Evolutionary conservation across 148 eudicot species (phyloP), one percentile per base, ranked within the genome.

Genomic region (Drosera capensis): DNA sequence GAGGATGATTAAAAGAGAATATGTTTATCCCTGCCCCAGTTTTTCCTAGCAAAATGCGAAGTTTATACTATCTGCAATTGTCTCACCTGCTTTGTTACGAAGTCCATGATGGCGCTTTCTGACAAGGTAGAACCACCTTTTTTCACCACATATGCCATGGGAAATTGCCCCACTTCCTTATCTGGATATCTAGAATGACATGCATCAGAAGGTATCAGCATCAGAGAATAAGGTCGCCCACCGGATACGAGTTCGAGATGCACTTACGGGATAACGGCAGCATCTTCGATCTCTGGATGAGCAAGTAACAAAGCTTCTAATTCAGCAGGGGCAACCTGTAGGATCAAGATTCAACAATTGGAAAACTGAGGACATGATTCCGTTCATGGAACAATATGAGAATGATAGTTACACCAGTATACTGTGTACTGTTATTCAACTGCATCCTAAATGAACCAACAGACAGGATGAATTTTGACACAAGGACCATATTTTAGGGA

Each of bases 231-330:
- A n/a, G n/a, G n/a, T n/a, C n/a, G n/a, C n/a, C n/a, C n/a, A n/a
- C n/a, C n/a, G n/a, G n/a, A n/a, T n/a, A n/a, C n/a, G n/a, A n/a
- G n/a, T n/a, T n/a, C n/a, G n/a, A n/a, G n/a, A 34, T 34, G 38
- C 20, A 41, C 86, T 85, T 67, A 92, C 99, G 99, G 99, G 35
- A 92, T 79, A 25, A 92, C 99, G 70, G 95, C 99, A 55, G 75
- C 88, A 60, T 92, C 95, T 17, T 56, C 70, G 20, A 86, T 68
- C 47, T 78, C 76, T 0, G 88, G 85, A 50, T 86, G 96, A 55
- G 88, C 70, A 23, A 79, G 79, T 60, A 86, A 58, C 68, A 86
- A 51, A 36, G 96, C 88, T 55, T 86, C 96, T 23, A 86, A 56
- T 54, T 86, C 96, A 48, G 96, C 96, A 19, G 94, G 96, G 15